phyloP scores from a whole-genome alignment of 2,329 filamentous ascomycete genomes.

The Neonectria punicea region DNA sequence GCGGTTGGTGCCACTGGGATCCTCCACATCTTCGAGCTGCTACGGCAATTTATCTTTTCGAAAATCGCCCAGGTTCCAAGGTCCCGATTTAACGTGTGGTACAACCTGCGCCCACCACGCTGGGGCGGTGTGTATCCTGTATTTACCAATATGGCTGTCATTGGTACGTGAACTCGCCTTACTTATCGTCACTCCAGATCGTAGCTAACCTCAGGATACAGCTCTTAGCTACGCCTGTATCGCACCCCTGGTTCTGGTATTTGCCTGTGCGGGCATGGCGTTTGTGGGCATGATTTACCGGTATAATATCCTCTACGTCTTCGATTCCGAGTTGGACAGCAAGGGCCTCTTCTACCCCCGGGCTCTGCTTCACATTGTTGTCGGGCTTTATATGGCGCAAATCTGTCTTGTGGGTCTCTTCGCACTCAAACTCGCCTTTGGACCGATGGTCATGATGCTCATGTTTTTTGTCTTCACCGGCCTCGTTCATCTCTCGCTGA shows the following conservation, averaged over 20 bases:
- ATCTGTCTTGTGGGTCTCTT: conserved; percentile 89
- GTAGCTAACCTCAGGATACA: conserved; percentile 45
- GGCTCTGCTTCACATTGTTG: conserved; percentile 86
- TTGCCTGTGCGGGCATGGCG: conserved; percentile 80
- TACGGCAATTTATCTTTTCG: conserved; percentile 68
- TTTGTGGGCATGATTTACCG: conserved; percentile 89
- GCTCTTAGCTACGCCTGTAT: conserved; percentile 89
- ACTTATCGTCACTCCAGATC: not conserved
- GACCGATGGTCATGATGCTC: conserved; percentile 80
- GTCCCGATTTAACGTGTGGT: conserved; percentile 83
- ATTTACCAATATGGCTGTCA: conserved; percentile 83
- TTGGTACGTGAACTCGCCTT: conserved; percentile 64
- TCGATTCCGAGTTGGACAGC: conserved; percentile 83
- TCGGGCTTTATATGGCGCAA: conserved; percentile 84
- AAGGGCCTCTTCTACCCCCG: conserved; percentile 88
- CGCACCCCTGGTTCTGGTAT: conserved; percentile 84
- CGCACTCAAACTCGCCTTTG: conserved; percentile 72
- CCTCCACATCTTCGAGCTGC: conserved; percentile 75
- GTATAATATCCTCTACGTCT: conserved; percentile 91
- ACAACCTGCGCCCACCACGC: conserved; percentile 75
- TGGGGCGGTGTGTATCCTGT: conserved; percentile 88
- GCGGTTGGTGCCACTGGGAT: conserved; percentile 80
- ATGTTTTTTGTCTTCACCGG: conserved; percentile 79
- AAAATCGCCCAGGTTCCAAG: conserved; percentile 82
- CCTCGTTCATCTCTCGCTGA: conserved; percentile 80